Base-by-base conservation (phyloP, 2,329 filamentous ascomycete genomes). In the Penicillium psychrosexuale region DNA sequence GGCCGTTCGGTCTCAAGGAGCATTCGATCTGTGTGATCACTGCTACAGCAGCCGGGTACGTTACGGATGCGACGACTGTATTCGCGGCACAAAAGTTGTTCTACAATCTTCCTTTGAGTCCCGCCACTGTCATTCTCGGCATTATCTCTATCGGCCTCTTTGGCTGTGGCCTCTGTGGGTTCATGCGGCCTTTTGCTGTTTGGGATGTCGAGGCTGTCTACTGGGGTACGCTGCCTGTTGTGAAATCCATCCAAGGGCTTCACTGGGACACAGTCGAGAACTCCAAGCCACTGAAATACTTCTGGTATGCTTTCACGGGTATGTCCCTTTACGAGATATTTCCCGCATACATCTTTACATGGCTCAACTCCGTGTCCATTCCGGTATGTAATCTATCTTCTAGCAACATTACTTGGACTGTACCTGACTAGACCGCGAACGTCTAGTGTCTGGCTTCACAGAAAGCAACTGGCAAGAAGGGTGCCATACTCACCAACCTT, bases 141-240 rank as follows among this genome's bases (percentile, higher is more conserved):
- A 76, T 75, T 12, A 78, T 84, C 49, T 83, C 80, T 0, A 82
- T 83, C 40, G 79, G 78, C 0, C 65, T 84, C 3, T 83, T 82
- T 50, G 81, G 82, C 1, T 84, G 82, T 40, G 81, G 80, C 2
- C 66, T 84, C 3, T 78, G 75, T 42, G 82, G 82, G 8, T 44
- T 84, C 2, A 67, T 84, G 62, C 79, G 81, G 0, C 80, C 81
- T 0, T 75, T 84, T 38, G 74, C 76, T 1, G 80, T 84, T 9
- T 84, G 79, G 75, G 80, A 82, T 47, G 77, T 80, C 8, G 81
- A 84, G 12, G 76, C 80, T 3, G 81, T 84, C 3, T 84, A 82
- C 67, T 84, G 82, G 81, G 71, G 73, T 33, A 79, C 72, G 5
- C 65, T 83, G 3, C 81, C 81, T 0, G 78, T 75, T 0, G 79